Base-by-base conservation (phyloP, 139 green algal species). In the Volvox africanus region DNA sequence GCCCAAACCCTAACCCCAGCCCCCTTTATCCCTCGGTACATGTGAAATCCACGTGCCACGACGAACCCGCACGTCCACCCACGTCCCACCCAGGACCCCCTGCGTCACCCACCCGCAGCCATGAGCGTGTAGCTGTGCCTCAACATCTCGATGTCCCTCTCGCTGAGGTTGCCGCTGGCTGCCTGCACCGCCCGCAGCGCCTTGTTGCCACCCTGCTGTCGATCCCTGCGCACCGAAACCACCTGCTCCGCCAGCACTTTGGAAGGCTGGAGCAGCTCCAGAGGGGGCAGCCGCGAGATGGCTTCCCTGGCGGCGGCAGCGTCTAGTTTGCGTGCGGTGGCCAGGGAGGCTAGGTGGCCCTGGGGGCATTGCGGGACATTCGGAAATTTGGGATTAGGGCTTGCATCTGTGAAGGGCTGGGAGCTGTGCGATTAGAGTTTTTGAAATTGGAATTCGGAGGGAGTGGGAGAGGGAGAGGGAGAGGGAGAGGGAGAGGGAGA, bases 111-210 rank as follows among this genome's bases (percentile, higher is more conserved):
- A 93, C 93, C 93, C 61, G 94, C 93, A 69, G 94, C 93, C 91
- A 96, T 95, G 26, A 96, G 92, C 24, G 91, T 95, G 93, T 93
- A 96, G 30, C 92, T 93, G 89, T 95, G 93, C 12, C 94, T 75
- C 32, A 96, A 89, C 92, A 96, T 94, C 69, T 94, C 93, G 24
- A 96, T 91, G n/a, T 92, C 91, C 73, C 93, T 86, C 61, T 92
- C 91, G 33, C 65, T 37, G 21, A 96, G 92, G 22, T 93, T 94
- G 36, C 91, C 89, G 44, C 69, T 89, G 44, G 82, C 68, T n/a
- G 76, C 88, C 84, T 93, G 92, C 61, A 91, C 76, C 69, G 73
- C 67, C 62, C 36, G 65, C 33, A 94, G 55, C 61, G 75, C 71
- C 37, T 77, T 69, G 36, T 32, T 87, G 75, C 69, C 67, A 35